These are phyloP conservation scores for Amylostereum areolatum DNA, from an alignment of 1,284 basidiomycete genomes.

Conservation along the genomic window DNA sequence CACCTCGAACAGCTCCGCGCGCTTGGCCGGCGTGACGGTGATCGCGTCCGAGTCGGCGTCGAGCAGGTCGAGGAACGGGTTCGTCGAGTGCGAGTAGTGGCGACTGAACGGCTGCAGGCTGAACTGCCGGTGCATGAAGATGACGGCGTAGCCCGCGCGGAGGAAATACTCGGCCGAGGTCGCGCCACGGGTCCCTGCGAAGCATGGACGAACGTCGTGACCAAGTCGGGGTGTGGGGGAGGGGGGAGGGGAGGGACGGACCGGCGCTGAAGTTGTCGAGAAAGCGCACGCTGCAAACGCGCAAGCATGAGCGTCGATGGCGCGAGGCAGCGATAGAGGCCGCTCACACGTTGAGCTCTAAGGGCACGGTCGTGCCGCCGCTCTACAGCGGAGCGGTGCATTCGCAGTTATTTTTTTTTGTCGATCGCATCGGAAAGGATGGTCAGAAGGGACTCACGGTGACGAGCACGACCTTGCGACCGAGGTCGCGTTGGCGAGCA, in stretches of 20 bases:
- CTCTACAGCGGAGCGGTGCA: conserved; percentile 46
- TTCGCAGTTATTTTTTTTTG: conserved; percentile 1
- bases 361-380: conserved; percentile 91
- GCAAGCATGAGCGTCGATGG: conserved; percentile 16
- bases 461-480: conserved; percentile 84
- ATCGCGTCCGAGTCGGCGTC: conserved; percentile 61
- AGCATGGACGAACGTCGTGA: background rate
- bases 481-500: conserved; percentile 52
- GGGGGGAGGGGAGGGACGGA: conserved; percentile 27
- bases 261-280: conserved; percentile 98
- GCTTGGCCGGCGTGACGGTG: conserved; percentile 60
- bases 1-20: conserved; percentile 65
- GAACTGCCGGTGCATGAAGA: conserved; percentile 97
- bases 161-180: conserved; percentile 98
- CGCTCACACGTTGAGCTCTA: conserved; percentile 94
- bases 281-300: conserved; percentile 79
- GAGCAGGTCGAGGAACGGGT: conserved; percentile 96
- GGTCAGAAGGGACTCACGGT: conserved; percentile 58
- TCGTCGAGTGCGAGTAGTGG: conserved; percentile 96
- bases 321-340: conserved; percentile 13
- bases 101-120: conserved; percentile 95
- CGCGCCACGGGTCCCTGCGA: conserved; percentile 85
- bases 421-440: conserved; percentile 8
- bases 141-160: conserved; percentile 90
- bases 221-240: background rate